Evolutionary conservation across 371 early-diverging fungal species (phyloP).

Genomic region (Saksenaea vasiformis): DNA sequence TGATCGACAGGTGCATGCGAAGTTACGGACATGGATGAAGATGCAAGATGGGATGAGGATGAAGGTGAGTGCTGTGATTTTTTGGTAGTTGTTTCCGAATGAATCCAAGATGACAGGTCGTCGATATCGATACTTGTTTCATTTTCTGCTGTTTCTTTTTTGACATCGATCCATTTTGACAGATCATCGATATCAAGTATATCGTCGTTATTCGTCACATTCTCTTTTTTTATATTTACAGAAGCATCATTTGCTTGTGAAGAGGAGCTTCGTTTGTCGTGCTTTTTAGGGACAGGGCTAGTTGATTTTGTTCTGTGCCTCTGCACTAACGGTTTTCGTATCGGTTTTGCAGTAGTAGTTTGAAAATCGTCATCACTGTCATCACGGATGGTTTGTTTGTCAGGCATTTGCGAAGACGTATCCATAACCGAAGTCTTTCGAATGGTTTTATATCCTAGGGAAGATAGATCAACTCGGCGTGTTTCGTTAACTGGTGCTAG

Average conservation of each 20-base stretch:
- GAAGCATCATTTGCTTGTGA: background rate
- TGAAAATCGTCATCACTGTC: slow-evolving; percentile 1
- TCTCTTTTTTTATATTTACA: background rate
- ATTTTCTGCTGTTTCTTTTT: background rate
- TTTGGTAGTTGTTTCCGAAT: background rate
- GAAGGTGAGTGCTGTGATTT: background rate
- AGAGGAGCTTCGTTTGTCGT: background rate
- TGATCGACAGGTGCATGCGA: background rate
- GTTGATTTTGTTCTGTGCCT: background rate
- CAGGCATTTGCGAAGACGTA: background rate
- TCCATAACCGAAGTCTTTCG: background rate
- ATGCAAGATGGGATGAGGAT: background rate
- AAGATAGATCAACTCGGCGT: background rate
- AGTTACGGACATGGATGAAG: background rate
- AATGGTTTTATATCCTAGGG: background rate
- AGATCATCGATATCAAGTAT: background rate
- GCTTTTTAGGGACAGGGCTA: background rate
- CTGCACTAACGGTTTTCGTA: background rate
- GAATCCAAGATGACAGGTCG: background rate
- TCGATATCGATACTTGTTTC: background rate
- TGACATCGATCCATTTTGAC: background rate
- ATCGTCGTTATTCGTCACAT: background rate
- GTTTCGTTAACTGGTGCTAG: background rate
- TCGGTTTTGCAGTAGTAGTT: background rate
- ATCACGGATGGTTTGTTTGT: background rate